Percentiles rank a stretch among this genome's conserved stretches.
Evolutionary conservation across 2,329 filamentous ascomycete genomes (phyloP).

Genomic region (Atkinsonella texensis): DNA sequence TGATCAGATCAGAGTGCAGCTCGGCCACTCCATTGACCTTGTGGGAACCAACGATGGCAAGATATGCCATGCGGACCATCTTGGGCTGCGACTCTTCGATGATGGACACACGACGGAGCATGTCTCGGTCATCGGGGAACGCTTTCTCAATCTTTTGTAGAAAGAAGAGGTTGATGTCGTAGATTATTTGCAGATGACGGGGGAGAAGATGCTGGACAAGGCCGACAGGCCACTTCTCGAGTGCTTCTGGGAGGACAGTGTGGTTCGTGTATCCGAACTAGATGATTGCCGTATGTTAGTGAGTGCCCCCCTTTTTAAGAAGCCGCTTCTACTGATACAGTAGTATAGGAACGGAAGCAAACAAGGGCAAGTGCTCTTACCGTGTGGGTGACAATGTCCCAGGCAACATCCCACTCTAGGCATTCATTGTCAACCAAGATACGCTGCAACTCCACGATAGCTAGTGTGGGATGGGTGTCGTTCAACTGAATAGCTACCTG

Average conservation of each 20-base stretch:
- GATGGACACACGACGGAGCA: constrained; percentile 81
- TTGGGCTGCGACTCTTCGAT: constrained; percentile 95
- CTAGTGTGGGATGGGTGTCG: constrained; percentile 92
- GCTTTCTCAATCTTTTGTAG: constrained; percentile 79
- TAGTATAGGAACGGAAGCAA: background rate
- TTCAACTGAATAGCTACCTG: constrained; percentile 97
- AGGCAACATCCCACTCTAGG: constrained; percentile 86
- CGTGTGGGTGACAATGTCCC: constrained; percentile 63
- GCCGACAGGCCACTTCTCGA: constrained; percentile 97
- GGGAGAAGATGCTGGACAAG: constrained; percentile 86
- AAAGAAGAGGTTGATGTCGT: constrained; percentile 95
- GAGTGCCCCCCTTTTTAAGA: no score
- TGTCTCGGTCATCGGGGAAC: constrained; percentile 80
- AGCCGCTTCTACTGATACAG: no score
- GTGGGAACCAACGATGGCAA: constrained; percentile 94
- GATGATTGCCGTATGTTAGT: background rate
- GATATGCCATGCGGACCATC: constrained; percentile 94
- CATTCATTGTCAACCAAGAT: constrained; percentile 85
- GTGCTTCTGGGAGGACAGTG: constrained; percentile 88
- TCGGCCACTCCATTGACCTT: constrained; percentile 99
- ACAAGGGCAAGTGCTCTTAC: constrained; percentile 25
- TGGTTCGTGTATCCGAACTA: constrained; percentile 96
- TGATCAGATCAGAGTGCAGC: constrained; percentile 93
- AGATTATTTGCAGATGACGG: constrained; percentile 92
- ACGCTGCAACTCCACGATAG: constrained; percentile 89